Conservation (phyloP, 495 filamentous ascomycete genomes). For the Hyaloscypha hepaticicola region DNA sequence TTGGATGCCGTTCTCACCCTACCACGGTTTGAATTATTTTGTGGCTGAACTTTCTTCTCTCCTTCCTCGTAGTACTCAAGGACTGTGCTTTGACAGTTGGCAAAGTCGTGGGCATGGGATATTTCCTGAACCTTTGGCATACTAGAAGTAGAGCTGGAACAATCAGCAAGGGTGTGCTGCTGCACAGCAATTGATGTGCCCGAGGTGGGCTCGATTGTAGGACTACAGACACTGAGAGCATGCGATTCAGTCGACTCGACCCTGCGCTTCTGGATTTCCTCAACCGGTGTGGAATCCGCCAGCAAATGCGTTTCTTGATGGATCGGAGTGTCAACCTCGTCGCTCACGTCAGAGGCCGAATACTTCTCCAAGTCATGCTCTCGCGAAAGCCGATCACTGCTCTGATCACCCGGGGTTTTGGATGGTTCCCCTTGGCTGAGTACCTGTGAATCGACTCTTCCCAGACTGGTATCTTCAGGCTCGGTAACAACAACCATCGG, state of each 20-base stretch:
- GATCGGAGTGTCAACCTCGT: background rate
- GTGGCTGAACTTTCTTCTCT: constrained; percentile 13
- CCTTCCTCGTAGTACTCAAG: constrained; percentile 24
- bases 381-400: too few relatives aligned
- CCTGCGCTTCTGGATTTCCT: background rate
- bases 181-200: background rate
- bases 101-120: constrained; percentile 29
- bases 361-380: too few relatives aligned
- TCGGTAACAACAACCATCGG: background rate
- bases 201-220: background rate
- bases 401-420: too few relatives aligned
- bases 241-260: background rate
- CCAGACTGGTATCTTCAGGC: background rate
- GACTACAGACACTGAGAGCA: background rate
- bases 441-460: background rate
- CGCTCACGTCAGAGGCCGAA: background rate
- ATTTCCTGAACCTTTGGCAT: constrained; percentile 9
- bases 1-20: background rate
- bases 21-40: background rate
- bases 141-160: background rate
- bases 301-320: background rate
- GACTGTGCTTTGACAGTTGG: constrained; percentile 22
- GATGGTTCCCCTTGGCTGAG: too few relatives aligned
- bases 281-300: background rate
- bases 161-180: constrained; percentile 1